A percentile compares a stretch with the other conserved stretches of the same genome.
Conservation (phyloP, 108 stramenopile species). For the Cyclotella cryptica region DNA sequence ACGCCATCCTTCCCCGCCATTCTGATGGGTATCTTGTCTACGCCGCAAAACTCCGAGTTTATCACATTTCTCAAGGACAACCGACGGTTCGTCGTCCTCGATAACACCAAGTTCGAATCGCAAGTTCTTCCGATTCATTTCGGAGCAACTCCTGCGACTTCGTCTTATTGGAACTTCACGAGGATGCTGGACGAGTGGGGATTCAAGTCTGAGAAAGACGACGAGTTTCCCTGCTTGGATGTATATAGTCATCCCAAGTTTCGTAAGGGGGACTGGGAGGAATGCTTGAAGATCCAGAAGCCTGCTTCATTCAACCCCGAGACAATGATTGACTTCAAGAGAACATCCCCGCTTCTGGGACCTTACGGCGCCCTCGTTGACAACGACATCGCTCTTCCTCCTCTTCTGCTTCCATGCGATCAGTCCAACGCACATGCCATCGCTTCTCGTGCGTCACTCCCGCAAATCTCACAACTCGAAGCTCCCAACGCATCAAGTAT, state of each 20-base stretch:
- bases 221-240: neutral
- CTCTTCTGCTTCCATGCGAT: no score
- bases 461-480: neutral
- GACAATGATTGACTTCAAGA: neutral
- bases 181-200: constrained; percentile 6
- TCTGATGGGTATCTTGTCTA: neutral
- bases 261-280: constrained; percentile 4
- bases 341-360: neutral
- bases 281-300: constrained; percentile 8
- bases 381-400: no score
- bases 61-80: constrained; percentile 1
- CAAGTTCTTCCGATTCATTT: neutral
- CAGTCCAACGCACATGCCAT: neutral
- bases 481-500: neutral
- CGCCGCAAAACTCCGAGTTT: neutral
- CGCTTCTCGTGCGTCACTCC: neutral
- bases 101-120: neutral
- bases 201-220: neutral
- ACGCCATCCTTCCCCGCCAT: constrained; percentile 9
- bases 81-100: neutral
- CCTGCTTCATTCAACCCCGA: neutral
- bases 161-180: neutral
- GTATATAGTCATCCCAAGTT: neutral
- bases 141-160: neutral
- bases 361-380: neutral